These are phyloP conservation scores for Aspergillus uvarum DNA, from an alignment of 2,329 filamentous ascomycete species.

Conservation along the genomic window DNA sequence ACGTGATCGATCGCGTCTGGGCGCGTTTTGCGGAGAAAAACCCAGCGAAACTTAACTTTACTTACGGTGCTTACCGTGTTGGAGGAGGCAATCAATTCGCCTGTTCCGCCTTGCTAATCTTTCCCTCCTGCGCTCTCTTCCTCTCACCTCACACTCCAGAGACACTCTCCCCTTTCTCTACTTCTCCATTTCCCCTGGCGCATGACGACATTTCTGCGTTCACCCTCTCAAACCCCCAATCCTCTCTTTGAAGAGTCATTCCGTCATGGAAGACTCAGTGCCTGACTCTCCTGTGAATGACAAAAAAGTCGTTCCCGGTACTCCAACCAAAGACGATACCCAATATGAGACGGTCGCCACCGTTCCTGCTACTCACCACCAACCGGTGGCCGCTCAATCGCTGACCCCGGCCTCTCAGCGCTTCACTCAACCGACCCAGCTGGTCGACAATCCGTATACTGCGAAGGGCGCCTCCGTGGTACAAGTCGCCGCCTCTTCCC, in stretches of 20 bases:
- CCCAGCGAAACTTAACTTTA: conserved; percentile 13
- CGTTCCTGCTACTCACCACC: conserved; percentile 39
- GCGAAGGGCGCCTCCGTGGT: conserved; percentile 50
- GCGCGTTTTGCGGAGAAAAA: conserved; percentile 22
- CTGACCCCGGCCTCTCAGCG: conserved; percentile 50
- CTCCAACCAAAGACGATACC: conserved; percentile 34
- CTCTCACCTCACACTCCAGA: background rate
- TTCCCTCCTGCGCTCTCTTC: background rate
- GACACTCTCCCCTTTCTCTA: background rate
- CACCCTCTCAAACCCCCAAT: background rate
- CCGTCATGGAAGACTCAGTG: conserved; percentile 41
- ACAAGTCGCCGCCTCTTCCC: conserved; percentile 89
- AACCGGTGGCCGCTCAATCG: conserved; percentile 31
- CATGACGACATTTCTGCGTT: conserved; percentile 3
- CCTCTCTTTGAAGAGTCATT: background rate
- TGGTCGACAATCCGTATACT: conserved; percentile 48
- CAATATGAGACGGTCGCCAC: conserved; percentile 52
- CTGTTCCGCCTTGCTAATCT: background rate
- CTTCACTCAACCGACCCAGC: conserved; percentile 63
- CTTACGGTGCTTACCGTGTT: background rate
- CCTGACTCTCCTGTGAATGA: conserved; percentile 42
- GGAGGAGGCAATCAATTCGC: background rate
- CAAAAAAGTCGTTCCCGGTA: conserved; percentile 33
- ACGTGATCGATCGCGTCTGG: conserved; percentile 26
- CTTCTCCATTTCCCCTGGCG: conserved; percentile 1